Conservation (phyloP, 306 rosid species). For the Datisca glomerata region DNA sequence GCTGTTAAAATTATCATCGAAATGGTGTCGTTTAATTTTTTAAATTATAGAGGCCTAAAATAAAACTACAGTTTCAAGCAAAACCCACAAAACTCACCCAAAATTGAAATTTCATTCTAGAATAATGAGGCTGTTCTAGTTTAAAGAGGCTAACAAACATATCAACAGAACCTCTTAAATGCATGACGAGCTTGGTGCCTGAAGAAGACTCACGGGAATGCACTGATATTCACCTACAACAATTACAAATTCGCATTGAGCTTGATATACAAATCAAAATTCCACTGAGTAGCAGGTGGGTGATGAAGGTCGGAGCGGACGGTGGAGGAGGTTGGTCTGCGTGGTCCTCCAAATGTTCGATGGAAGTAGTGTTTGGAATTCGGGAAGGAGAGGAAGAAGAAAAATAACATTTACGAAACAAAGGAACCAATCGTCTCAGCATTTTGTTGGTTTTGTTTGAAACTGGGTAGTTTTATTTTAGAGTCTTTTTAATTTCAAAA, state of each 20-base stretch:
- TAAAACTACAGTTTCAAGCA: too few relatives aligned
- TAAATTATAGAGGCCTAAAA: neutral
- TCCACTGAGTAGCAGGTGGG: constrained; percentile 22
- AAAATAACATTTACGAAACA: neutral
- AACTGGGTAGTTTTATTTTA: too few relatives aligned
- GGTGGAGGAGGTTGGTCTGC: constrained; percentile 12
- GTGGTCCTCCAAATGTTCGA: constrained; percentile 20
- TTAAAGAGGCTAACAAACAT: too few relatives aligned
- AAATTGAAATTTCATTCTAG: too few relatives aligned
- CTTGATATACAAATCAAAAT: neutral
- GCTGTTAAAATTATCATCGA: neutral
- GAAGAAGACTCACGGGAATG: constrained; percentile 31
- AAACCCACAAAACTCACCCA: too few relatives aligned
- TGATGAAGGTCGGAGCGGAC: constrained; percentile 39
- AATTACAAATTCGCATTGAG: neutral
- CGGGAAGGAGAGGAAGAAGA: constrained; percentile 24
- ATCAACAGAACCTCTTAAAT: too few relatives aligned
- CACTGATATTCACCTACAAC: constrained; percentile 17
- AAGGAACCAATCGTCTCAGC: constrained; percentile 24
- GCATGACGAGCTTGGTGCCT: constrained; percentile 45
- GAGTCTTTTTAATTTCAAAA: too few relatives aligned
- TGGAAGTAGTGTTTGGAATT: constrained; percentile 10
- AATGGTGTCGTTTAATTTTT: neutral
- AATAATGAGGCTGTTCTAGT: too few relatives aligned
- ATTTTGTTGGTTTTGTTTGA: too few relatives aligned